These are phyloP conservation scores for Alternaria brassicae DNA, from an alignment of 2,329 filamentous ascomycete genomes.

Conservation along the genomic window DNA sequence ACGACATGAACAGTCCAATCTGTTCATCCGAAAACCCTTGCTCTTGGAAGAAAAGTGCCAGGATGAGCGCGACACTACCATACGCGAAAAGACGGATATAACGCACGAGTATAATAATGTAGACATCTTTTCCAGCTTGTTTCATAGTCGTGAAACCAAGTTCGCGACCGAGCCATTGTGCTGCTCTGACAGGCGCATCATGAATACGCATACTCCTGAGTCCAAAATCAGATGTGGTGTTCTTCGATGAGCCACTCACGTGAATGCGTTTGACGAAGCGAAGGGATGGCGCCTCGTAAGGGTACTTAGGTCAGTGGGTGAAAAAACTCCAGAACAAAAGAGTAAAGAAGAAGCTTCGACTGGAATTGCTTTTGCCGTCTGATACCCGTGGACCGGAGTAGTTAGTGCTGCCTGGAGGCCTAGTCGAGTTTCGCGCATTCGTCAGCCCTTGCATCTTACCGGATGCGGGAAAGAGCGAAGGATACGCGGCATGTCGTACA, in stretches of 20 bases:
- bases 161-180: slow-evolving; percentile 37
- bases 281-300: background rate
- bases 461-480: slow-evolving; percentile 10
- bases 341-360: background rate
- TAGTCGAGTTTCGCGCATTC: slow-evolving; percentile 10
- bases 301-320: background rate
- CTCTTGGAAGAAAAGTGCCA: slow-evolving; percentile 48
- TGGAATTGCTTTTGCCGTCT: slow-evolving; percentile 8
- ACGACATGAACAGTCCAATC: slow-evolving; percentile 52
- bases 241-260: slow-evolving; percentile 6
- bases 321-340: background rate
- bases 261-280: background rate
- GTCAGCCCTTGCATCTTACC: slow-evolving; percentile 17
- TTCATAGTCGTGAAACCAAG: slow-evolving; percentile 41
- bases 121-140: slow-evolving; percentile 37
- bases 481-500: slow-evolving; percentile 1
- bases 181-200: slow-evolving; percentile 11
- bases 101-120: slow-evolving; percentile 47
- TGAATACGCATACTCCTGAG: slow-evolving; percentile 22
- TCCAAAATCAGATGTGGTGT: background rate
- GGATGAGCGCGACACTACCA: slow-evolving; percentile 46
- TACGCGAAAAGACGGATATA: slow-evolving; percentile 49
- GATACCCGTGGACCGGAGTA: slow-evolving; percentile 9
- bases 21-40: slow-evolving; percentile 46
- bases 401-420: slow-evolving; percentile 20